phyloP scores from a whole-genome alignment of 164 flowering plant genomes.

The Magnolia sinica region DNA sequence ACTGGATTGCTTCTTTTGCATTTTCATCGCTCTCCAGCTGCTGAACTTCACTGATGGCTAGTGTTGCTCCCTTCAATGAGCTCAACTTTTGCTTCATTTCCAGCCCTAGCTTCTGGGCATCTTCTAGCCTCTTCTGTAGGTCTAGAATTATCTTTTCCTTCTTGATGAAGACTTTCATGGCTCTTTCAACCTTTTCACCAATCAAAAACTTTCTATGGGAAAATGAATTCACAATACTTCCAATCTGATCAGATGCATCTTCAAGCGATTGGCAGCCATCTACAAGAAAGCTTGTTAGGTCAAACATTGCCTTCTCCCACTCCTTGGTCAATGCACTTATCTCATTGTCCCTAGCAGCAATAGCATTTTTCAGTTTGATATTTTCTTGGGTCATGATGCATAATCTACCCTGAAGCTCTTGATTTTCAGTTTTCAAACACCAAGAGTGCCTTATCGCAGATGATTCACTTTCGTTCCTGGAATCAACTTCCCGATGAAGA shows the following conservation, averaged over 20 bases:
- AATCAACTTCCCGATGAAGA: constrained; percentile 40
- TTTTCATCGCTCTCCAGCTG: constrained; percentile 30
- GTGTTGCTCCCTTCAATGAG: constrained; percentile 63
- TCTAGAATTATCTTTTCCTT: constrained; percentile 57
- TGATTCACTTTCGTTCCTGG: constrained; percentile 1
- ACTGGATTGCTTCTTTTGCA: constrained; percentile 28
- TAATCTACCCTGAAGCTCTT: constrained; percentile 37
- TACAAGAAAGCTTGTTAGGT: constrained; percentile 57
- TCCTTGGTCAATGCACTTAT: constrained; percentile 28
- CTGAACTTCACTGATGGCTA: constrained; percentile 55
- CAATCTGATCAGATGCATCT: constrained; percentile 62
- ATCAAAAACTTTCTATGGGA: constrained; percentile 44
- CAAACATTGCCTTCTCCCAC: constrained; percentile 78
- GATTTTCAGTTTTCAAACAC: constrained; percentile 14
- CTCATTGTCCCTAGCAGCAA: constrained; percentile 53
- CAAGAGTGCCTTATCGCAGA: neutral
- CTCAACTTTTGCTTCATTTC: constrained; percentile 58
- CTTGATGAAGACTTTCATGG: constrained; percentile 50
- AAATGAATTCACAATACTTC: constrained; percentile 50
- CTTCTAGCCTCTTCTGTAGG: constrained; percentile 56
- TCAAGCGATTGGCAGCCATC: constrained; percentile 69
- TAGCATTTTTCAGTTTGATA: constrained; percentile 27
- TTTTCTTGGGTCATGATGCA: constrained; percentile 47
- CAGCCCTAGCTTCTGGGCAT: constrained; percentile 45
- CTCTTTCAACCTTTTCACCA: constrained; percentile 55